Evolutionary conservation across 2,329 filamentous ascomycete species (phyloP), one percentile per base, ranked within the genome.

Genomic region (Diaporthe australafricana): DNA sequence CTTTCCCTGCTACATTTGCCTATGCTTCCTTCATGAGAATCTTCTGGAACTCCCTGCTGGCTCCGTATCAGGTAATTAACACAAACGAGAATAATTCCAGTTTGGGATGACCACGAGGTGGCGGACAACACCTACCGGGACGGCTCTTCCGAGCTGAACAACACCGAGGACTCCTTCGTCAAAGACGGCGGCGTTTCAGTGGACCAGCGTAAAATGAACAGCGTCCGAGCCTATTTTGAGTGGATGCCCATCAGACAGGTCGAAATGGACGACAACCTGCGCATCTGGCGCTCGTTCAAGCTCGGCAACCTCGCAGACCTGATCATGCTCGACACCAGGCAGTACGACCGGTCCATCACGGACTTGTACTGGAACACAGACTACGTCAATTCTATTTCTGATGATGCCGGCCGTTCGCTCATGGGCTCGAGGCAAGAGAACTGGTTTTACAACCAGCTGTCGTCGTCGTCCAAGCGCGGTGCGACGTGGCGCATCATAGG

Each of bases 341-440:
- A 92, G 72, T 93, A 93, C 75, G 90, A 93, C 77, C 87, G 92
- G 62, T 88, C 86, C 53, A 91, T 92, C 75, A 92, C 91, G 0
- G 79, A 79, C 25, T 75, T 85, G 0, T 88, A 85, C 74, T 89
- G 87, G 85, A 92, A 93, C 77, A 87, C 86, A 0, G 83, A 89
- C 53, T 93, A 93, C 77, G 83, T 94, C 72, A 77, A 89, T 25
- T 87, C 91, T 76, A 83, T 94, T 73, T 78, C 88, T 22, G 88
- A 94, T 75, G 91, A 94, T 70, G 89, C 91, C 2, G 87, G 89
- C 7, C 88, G 93, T 5, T 88, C 87, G 0, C 82, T 95, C 75
- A 94, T 95, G 92, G 93, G 93, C 3, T 84, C 87, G 1, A 87
- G 88, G 14, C 93, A 95, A 78, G 93, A 95, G 80, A 88, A 89